Conservation (phyloP, 2,329 filamentous ascomycete species). For the Xylaria hypoxylon region DNA sequence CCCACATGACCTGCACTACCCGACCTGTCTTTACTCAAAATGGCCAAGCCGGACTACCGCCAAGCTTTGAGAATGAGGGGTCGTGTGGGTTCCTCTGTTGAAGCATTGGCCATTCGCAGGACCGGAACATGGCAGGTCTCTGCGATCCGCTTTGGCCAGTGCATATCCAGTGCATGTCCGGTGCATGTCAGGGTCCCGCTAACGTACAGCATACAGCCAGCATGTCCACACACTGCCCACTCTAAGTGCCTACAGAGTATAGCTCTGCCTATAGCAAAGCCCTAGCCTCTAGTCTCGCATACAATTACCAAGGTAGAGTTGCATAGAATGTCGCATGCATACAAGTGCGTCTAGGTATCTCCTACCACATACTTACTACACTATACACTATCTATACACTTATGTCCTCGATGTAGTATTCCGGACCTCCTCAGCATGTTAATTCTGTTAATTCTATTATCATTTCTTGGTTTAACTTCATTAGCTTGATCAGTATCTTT, state of each 20-base stretch:
- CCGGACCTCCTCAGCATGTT: background rate
- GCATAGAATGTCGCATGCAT: too few species aligned
- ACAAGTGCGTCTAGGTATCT: background rate
- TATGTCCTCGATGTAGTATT: too few species aligned
- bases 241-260: too few species aligned
- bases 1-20: conserved; percentile 34
- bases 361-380: too few species aligned
- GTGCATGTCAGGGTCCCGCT: too few species aligned
- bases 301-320: conserved; percentile 10
- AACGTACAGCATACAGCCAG: too few species aligned
- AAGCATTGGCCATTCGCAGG: conserved; percentile 22
- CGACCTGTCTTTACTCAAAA: conserved; percentile 16
- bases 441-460: background rate
- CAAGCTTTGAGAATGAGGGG: conserved; percentile 39
- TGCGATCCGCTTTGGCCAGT: conserved; percentile 21
- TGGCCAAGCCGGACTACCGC: conserved; percentile 25
- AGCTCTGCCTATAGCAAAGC: too few species aligned
- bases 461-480: too few species aligned
- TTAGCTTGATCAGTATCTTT: too few species aligned
- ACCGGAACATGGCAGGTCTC: conserved; percentile 23
- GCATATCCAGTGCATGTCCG: too few species aligned
- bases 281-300: background rate
- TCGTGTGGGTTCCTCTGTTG: conserved; percentile 20
- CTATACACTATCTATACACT: too few species aligned
- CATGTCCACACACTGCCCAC: too few species aligned